A percentile compares a stretch with the other conserved stretches of the same genome.
Evolutionary conservation across 2,329 filamentous ascomycete genomes (phyloP).

Genomic region (Bimuria novae-zelandiae): DNA sequence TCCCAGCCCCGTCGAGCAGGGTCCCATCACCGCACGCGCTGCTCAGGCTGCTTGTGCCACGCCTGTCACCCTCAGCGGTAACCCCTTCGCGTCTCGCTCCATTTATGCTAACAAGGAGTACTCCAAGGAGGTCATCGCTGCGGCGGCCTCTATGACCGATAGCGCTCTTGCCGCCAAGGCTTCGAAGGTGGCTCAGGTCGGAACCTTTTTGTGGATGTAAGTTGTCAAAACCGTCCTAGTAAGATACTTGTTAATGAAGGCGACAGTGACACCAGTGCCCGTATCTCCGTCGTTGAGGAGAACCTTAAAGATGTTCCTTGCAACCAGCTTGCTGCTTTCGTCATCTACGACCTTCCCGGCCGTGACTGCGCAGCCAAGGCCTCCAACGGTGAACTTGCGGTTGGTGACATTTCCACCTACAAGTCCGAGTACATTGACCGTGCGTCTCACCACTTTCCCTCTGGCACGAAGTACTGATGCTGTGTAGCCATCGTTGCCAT

Average conservation of each 20-base stretch:
- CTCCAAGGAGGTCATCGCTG: constrained; percentile 56
- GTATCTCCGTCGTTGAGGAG: constrained; percentile 53
- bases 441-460: no score
- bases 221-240: constrained; percentile 19
- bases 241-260: background rate
- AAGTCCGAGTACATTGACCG: constrained; percentile 59
- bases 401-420: constrained; percentile 57
- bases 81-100: constrained; percentile 55
- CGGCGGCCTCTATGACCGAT: constrained; percentile 62
- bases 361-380: constrained; percentile 68
- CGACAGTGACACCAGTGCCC: constrained; percentile 53
- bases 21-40: constrained; percentile 39
- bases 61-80: constrained; percentile 52
- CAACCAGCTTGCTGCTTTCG: constrained; percentile 57
- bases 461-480: constrained; percentile 13
- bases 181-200: constrained; percentile 53
- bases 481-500: constrained; percentile 55
- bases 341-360: constrained; percentile 68
- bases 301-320: constrained; percentile 58
- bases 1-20: constrained; percentile 39
- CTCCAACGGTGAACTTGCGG: constrained; percentile 67
- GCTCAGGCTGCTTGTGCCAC: constrained; percentile 38
- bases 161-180: constrained; percentile 58
- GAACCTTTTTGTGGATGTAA: constrained; percentile 61
- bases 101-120: constrained; percentile 60